Conservation (phyloP, 2,329 filamentous ascomycete species). For the Colletotrichum endophyticum region DNA sequence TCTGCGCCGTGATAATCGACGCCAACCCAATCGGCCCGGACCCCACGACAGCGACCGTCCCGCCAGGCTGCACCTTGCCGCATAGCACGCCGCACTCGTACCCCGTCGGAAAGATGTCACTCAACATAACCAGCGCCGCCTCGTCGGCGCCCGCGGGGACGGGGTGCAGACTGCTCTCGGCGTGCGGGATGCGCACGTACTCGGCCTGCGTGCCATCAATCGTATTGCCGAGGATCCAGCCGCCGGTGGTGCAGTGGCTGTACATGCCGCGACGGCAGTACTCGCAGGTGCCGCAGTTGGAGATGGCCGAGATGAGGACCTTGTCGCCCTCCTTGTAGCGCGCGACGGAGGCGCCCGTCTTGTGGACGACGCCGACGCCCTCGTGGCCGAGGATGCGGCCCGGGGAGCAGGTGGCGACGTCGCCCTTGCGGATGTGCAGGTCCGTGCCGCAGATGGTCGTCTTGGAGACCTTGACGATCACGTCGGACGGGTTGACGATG, state of each 20-base stretch:
- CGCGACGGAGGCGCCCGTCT: slow-evolving; percentile 37
- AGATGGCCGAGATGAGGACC: slow-evolving; percentile 39
- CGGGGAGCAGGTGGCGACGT: slow-evolving; percentile 12
- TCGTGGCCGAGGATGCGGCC: slow-evolving; percentile 41
- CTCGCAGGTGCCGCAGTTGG: slow-evolving; percentile 52
- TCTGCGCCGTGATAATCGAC: slow-evolving; percentile 35
- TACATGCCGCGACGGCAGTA: slow-evolving; percentile 56
- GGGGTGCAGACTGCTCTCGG: slow-evolving; percentile 69
- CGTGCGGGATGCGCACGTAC: slow-evolving; percentile 68
- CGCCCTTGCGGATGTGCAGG: slow-evolving; percentile 37
- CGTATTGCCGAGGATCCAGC: slow-evolving; percentile 59
- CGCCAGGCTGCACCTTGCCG: slow-evolving; percentile 63
- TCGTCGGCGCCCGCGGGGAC: slow-evolving; percentile 53
- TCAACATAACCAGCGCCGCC: slow-evolving; percentile 54
- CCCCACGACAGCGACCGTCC: slow-evolving; percentile 67
- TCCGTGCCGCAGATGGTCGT: slow-evolving; percentile 40
- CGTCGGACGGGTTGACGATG: slow-evolving; percentile 30
- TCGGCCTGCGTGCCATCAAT: slow-evolving; percentile 60
- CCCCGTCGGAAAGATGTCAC: slow-evolving; percentile 52
- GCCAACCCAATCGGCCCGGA: slow-evolving; percentile 69
- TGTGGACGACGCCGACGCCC: slow-evolving; percentile 41
- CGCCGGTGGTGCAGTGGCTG: slow-evolving; percentile 57
- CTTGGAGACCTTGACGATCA: slow-evolving; percentile 37
- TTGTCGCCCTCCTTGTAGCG: slow-evolving; percentile 40
- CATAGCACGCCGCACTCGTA: slow-evolving; percentile 64